Conservation (phyloP, 192 early-diverging fungal genomes). For the Ramicandelaber brevisporus region DNA sequence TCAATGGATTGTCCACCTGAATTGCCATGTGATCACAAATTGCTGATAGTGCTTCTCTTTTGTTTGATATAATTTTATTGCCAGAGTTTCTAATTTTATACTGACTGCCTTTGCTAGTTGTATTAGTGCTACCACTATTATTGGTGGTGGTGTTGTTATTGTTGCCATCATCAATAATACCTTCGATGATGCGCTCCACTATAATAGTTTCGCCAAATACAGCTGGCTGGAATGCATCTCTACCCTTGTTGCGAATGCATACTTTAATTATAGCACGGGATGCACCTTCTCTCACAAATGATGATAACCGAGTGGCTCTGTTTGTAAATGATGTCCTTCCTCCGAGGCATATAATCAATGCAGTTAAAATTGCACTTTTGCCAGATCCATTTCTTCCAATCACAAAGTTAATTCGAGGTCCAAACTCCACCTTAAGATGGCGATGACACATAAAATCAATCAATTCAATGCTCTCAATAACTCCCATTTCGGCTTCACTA, state of each 20-base stretch:
- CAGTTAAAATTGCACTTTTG: constrained; percentile 90
- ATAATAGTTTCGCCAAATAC: constrained; percentile 56
- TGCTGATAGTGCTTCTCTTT: constrained; percentile 52
- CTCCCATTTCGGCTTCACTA: constrained; percentile 32
- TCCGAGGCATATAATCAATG: constrained; percentile 71
- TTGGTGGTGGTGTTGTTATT: too few species aligned
- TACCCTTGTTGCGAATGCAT: constrained; percentile 54
- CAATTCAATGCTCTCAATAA: constrained; percentile 60
- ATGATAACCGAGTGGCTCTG: constrained; percentile 45
- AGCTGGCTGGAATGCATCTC: constrained; percentile 57
- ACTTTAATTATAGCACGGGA: constrained; percentile 35
- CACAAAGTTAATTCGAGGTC: constrained; percentile 83
- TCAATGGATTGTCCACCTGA: constrained; percentile 80
- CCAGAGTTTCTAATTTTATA: constrained; percentile 55
- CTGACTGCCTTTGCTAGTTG: constrained; percentile 8
- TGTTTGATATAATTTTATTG: constrained; percentile 36
- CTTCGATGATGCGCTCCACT: constrained; percentile 65
- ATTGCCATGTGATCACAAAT: constrained; percentile 80
- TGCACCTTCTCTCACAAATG: constrained; percentile 63
- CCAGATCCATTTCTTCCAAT: constrained; percentile 94
- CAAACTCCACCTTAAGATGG: constrained; percentile 44
- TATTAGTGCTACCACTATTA: too few species aligned
- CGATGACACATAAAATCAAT: constrained; percentile 93
- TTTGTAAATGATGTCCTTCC: constrained; percentile 74
- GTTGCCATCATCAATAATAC: too few species aligned